Conservation (phyloP, 2,329 filamentous ascomycete species). For the Diaporthe sp. region DNA sequence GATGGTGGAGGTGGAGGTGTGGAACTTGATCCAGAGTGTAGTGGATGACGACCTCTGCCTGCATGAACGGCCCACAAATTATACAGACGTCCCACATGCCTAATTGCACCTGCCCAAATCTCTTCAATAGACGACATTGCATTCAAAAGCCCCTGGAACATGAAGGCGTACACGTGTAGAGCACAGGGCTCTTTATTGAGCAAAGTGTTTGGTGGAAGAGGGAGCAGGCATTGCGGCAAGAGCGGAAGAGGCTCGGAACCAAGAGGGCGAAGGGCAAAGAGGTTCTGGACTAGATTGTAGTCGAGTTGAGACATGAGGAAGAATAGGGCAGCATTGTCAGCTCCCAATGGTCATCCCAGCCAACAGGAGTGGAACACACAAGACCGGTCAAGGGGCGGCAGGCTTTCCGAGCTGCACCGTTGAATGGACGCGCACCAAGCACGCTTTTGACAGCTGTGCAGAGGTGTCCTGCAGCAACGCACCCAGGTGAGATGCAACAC, state of each 20-base stretch:
- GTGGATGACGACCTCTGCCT: conserved; percentile 10
- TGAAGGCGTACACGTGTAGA: neutral
- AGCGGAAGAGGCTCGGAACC: neutral
- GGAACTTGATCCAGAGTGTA: neutral
- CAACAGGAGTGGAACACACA: conserved; percentile 25
- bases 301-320: conserved; percentile 1
- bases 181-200: too few relatives aligned
- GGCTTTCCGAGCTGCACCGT: conserved; percentile 25
- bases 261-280: neutral
- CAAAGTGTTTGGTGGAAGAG: neutral
- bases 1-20: conserved; percentile 13
- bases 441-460: conserved; percentile 22
- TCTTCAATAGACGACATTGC: neutral
- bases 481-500: conserved; percentile 17
- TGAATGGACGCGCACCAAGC: conserved; percentile 14
- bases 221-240: neutral
- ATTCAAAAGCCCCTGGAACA: neutral
- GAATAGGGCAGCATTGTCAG: conserved; percentile 24
- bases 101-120: conserved; percentile 17
- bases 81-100: conserved; percentile 20
- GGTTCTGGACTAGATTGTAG: neutral
- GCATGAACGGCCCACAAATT: conserved; percentile 18
- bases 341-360: conserved; percentile 13
- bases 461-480: conserved; percentile 24
- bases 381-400: conserved; percentile 27